Conservation (phyloP, 108 stramenopile genomes). For the Schizochytrium sp. region DNA sequence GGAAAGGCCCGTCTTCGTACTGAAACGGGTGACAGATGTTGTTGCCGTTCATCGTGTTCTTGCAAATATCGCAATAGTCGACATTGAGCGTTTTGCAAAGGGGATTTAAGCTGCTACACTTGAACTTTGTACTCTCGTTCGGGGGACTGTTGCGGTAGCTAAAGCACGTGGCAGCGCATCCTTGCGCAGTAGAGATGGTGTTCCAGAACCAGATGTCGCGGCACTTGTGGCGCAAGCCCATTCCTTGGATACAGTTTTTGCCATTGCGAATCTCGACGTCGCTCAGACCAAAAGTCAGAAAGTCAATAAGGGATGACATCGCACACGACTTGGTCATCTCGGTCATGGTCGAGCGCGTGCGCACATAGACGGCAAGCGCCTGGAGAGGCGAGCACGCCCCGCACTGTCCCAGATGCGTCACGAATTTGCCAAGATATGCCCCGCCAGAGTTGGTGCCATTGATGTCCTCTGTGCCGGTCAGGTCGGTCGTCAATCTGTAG, state of each 20-base stretch:
- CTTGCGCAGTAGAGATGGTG: neutral
- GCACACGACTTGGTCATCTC: neutral
- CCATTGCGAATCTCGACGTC: neutral
- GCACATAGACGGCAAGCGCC: neutral
- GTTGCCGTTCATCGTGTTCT: neutral
- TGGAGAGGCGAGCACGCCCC: neutral
- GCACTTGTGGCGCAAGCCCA: neutral
- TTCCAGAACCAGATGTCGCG: constrained; percentile 5
- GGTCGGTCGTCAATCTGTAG: neutral
- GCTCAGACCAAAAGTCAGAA: neutral
- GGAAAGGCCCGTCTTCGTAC: neutral
- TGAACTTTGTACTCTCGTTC: neutral
- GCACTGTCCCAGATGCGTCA: neutral
- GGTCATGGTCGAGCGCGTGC: neutral
- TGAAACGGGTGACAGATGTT: neutral
- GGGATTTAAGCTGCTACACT: neutral
- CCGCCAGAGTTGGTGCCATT: neutral
- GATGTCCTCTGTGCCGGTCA: neutral
- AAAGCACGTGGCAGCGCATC: neutral
- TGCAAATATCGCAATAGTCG: neutral
- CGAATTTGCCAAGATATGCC: neutral
- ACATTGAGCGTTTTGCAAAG: neutral
- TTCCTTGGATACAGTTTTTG: neutral
- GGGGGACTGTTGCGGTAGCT: neutral
- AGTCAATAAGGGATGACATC: neutral